Evolutionary conservation across 495 filamentous ascomycete species (phyloP).

Genomic region (Xylaria palmicola): DNA sequence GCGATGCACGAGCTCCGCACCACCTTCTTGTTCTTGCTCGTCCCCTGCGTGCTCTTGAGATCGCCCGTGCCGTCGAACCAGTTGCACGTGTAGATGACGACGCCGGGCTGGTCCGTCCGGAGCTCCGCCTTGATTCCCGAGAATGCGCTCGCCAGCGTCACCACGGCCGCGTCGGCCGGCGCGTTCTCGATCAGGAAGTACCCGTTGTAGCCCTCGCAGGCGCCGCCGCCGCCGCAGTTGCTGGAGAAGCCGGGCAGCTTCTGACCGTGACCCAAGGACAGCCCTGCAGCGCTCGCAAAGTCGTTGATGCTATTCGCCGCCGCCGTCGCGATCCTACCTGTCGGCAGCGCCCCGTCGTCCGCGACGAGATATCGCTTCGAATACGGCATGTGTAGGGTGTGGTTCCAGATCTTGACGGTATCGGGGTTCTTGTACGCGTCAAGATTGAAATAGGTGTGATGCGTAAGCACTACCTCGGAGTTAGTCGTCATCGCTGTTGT

Average conservation of each 20-base stretch:
- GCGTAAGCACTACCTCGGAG: too few relatives aligned
- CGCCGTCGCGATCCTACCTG: constrained; percentile 64
- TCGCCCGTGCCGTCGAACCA: constrained; percentile 62
- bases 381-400: constrained; percentile 70
- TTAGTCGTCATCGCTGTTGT: too few relatives aligned
- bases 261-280: constrained; percentile 66
- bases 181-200: constrained; percentile 69
- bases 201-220: constrained; percentile 78
- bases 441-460: constrained; percentile 79
- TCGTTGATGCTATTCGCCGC: constrained; percentile 62
- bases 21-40: constrained; percentile 46
- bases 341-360: constrained; percentile 71
- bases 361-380: constrained; percentile 65
- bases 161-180: constrained; percentile 56
- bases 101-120: constrained; percentile 64
- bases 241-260: constrained; percentile 54
- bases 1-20: constrained; percentile 59
- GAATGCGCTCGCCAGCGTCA: constrained; percentile 56
- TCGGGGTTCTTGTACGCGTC: constrained; percentile 66
- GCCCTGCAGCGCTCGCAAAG: constrained; percentile 59
- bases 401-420: constrained; percentile 64
- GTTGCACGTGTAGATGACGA: constrained; percentile 72
- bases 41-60: constrained; percentile 63
- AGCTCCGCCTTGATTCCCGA: constrained; percentile 71
- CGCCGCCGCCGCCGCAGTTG: constrained; percentile 62